phyloP scores from a whole-genome alignment of 1,139 yeast genomes.

The Groenewaldozyma auringiensis region DNA sequence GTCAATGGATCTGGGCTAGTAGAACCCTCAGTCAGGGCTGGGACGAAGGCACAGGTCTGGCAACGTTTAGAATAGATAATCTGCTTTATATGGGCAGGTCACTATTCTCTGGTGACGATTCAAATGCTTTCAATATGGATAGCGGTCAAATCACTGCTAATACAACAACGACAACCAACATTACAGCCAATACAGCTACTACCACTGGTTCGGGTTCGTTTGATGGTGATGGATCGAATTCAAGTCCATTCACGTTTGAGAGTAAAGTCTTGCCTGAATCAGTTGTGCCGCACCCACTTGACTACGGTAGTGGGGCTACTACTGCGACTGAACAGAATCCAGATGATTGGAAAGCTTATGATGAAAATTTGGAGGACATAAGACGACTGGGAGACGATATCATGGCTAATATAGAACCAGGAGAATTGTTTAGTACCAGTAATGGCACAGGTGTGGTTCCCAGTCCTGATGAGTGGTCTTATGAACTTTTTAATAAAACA shows the following conservation, averaged over 20 bases:
- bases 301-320: not conserved
- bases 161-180: not conserved
- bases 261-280: too few species aligned
- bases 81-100: conserved; percentile 28
- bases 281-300: too few species aligned
- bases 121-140: too few species aligned
- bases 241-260: too few species aligned
- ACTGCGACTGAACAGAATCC: not conserved
- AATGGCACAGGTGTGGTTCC: not conserved
- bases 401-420: not conserved
- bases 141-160: not conserved
- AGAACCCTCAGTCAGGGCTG: conserved; percentile 26
- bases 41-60: conserved; percentile 35
- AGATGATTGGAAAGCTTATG: not conserved
- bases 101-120: conserved; percentile 16
- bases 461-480: not conserved
- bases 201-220: too few species aligned
- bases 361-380: not conserved
- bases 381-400: conserved; percentile 1
- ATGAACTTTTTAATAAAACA: not conserved
- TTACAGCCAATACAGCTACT: not conserved
- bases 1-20: conserved; percentile 30
- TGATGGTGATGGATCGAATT: not conserved
- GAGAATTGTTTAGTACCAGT: not conserved
- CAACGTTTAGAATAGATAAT: conserved; percentile 30